Evolutionary conservation across 306 rosid genomes (phyloP).

Genomic region (Vachellia collinsii): DNA sequence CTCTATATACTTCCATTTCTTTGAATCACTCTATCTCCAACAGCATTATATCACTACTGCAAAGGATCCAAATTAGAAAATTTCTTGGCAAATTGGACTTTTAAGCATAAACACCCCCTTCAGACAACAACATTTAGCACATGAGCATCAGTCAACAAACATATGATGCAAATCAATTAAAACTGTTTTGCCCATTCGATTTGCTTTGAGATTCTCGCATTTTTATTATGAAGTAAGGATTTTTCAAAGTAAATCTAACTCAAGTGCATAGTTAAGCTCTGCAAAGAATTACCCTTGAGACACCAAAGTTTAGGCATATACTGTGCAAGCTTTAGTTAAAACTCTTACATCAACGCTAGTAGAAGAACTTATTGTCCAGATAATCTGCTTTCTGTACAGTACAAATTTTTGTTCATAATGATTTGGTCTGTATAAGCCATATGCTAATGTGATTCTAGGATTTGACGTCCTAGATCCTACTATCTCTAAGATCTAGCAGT

Average conservation of each 20-base stretch:
- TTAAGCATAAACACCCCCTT: not conserved
- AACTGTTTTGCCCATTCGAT: not conserved
- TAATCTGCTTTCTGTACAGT: not conserved
- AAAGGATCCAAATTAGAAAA: not conserved
- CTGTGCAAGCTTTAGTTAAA: not conserved
- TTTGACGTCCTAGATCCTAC: not conserved
- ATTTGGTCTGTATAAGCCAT: slow-evolving; percentile 5
- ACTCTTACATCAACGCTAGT: not conserved
- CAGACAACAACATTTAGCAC: not conserved
- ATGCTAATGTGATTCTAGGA: not conserved
- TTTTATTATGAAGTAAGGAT: no score
- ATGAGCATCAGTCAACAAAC: not conserved
- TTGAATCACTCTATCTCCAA: no score
- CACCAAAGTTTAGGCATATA: not conserved
- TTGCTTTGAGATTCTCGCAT: not conserved
- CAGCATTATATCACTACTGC: no score
- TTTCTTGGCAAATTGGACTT: not conserved
- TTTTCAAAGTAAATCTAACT: not conserved
- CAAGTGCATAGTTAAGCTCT: not conserved
- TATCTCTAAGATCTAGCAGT: not conserved
- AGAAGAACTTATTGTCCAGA: not conserved
- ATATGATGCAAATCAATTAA: not conserved
- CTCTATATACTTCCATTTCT: no score
- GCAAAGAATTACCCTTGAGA: no score
- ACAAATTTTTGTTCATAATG: slow-evolving; percentile 13